Conservation (phyloP, 768 basidiomycete species). For the Nevesoporus exiguus region DNA sequence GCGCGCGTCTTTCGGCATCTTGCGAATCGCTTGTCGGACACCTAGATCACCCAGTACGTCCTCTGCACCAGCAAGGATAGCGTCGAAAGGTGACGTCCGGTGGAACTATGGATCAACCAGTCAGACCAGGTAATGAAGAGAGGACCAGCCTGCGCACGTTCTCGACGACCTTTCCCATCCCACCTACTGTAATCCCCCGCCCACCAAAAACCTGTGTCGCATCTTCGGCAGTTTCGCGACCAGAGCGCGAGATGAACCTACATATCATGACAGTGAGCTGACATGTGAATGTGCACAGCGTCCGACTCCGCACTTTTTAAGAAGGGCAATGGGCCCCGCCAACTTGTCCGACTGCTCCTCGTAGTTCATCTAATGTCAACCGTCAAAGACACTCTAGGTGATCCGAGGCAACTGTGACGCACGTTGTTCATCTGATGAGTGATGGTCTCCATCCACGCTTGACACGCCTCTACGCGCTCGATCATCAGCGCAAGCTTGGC, state of each 20-base stretch:
- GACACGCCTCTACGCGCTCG: slow-evolving; percentile 77
- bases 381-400: neutral
- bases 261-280: neutral
- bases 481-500: slow-evolving; percentile 89
- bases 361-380: slow-evolving; percentile 68
- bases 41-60: slow-evolving; percentile 73
- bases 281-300: neutral
- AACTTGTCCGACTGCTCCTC: slow-evolving; percentile 79
- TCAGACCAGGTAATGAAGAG: no score
- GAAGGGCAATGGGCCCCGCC: slow-evolving; percentile 83
- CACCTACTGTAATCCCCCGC: slow-evolving; percentile 78
- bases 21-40: slow-evolving; percentile 68
- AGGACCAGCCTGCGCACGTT: slow-evolving; percentile 48
- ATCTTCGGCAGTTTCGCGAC: slow-evolving; percentile 54
- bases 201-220: slow-evolving; percentile 88
- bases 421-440: slow-evolving; percentile 94
- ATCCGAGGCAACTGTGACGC: slow-evolving; percentile 13
- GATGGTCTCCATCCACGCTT: slow-evolving; percentile 86
- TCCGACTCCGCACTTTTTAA: slow-evolving; percentile 63
- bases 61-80: slow-evolving; percentile 78
- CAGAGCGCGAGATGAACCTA: slow-evolving; percentile 64
- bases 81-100: slow-evolving; percentile 79
- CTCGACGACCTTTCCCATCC: slow-evolving; percentile 84
- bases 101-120: slow-evolving; percentile 51
- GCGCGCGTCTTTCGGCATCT: slow-evolving; percentile 54